Base-by-base conservation (phyloP, 2,329 filamentous ascomycete genomes). In the Exophiala calicioides region DNA sequence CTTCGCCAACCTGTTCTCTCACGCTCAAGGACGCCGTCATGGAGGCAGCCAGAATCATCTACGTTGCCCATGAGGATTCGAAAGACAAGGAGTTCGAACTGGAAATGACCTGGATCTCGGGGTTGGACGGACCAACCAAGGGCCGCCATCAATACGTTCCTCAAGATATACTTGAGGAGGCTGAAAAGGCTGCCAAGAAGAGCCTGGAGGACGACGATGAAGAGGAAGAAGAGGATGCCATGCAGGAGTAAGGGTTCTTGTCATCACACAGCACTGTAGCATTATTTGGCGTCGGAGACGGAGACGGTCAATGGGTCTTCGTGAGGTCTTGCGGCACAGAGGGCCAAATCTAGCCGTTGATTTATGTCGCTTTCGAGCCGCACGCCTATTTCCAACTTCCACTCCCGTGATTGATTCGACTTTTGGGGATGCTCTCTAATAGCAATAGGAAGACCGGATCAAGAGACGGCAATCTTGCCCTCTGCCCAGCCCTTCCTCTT, bases 11-110 rank as follows among this genome's bases (percentile, higher is more conserved):
- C 38, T 58, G 56, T 39, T 41, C 51, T n/a, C 79, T 97, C 44
- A 87, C 85, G 53, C 76, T 98, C 50, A 76, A 86, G 64, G 84
- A 97, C 65, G 93, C 86, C 39, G 88, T 98, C 64, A 96, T 95
- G 78, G 88, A 97, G 76, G 93, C 93, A 24, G 93, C 93, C 46
- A 79, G 90, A 53, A 98, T 98, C 71, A 97, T 98, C 71, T 94
- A 96, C 68, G 82, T 95, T 51, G 90, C 91, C 37, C 93, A 98
- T 67, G 93, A 97, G 69, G 93, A 98, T 70, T 97, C 91, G 78
- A 97, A 97, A 76, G 93, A 97, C 74, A 98, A 98, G 78, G 93
- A 97, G 58, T 98, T 97, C 64, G 93, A 98, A 81, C 78, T 98
- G 50, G 93, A 98, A 76, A 94, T 98, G 90, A 95, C 88, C 50